Evolutionary conservation across 306 rosid genomes (phyloP).

Genomic region (Ormosia emarginata): DNA sequence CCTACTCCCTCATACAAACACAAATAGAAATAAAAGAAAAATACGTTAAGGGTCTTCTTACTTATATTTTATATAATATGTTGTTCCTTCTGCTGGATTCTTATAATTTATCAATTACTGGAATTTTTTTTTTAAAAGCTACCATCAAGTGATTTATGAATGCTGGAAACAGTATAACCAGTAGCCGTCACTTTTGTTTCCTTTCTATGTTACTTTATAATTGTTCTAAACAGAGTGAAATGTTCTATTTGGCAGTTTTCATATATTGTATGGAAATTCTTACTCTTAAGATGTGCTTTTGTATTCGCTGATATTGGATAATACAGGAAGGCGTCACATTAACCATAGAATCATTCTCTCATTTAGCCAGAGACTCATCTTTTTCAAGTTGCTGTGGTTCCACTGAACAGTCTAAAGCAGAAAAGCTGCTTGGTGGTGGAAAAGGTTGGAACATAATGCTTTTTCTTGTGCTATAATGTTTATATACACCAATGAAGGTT

Average conservation of each 20-base stretch:
- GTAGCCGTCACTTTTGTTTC: slow-evolving; percentile 12
- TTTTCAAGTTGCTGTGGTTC: slow-evolving; percentile 34
- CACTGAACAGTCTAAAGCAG: slow-evolving; percentile 61
- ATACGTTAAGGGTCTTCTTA: neutral
- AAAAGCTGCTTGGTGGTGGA: slow-evolving; percentile 78
- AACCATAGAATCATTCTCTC: slow-evolving; percentile 67
- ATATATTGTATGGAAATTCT: slow-evolving; percentile 14
- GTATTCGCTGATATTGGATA: slow-evolving; percentile 22
- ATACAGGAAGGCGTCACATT: slow-evolving; percentile 70
- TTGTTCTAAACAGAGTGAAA: neutral
- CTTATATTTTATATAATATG: neutral
- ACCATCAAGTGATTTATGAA: neutral
- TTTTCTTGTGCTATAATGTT: slow-evolving; percentile 11
- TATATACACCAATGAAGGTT: neutral
- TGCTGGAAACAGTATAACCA: slow-evolving; percentile 1
- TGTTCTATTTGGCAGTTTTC: neutral
- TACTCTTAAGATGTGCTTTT: slow-evolving; percentile 16
- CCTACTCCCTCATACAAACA: neutral
- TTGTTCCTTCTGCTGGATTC: neutral
- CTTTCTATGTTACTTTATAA: neutral
- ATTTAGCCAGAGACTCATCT: slow-evolving; percentile 54
- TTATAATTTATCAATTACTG: neutral
- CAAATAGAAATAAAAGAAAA: neutral
- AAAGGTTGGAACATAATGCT: slow-evolving; percentile 51
- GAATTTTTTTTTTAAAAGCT: neutral